Percentiles rank a stretch among this genome's conserved stretches.
Conservation (phyloP, 2,329 filamentous ascomycete species). For the Myriosclerotinia curreyana region DNA sequence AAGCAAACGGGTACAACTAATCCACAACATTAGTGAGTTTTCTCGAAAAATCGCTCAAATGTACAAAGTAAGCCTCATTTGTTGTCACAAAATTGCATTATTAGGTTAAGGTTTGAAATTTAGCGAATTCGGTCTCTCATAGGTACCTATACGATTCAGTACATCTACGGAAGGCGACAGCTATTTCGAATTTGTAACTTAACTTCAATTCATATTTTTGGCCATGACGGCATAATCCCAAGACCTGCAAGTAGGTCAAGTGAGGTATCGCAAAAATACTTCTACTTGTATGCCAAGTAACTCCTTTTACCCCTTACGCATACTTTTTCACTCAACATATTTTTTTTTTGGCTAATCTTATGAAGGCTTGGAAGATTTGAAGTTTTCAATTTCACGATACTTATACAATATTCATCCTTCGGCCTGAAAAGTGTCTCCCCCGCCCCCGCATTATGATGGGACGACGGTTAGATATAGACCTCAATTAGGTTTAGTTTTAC, state of each 20-base stretch:
- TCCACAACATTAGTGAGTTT: conserved; percentile 12
- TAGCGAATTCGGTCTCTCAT: not conserved
- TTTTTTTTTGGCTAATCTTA: not conserved
- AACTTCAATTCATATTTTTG: not conserved
- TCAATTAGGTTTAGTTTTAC: not conserved
- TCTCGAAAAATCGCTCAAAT: conserved; percentile 18
- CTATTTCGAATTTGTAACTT: not conserved
- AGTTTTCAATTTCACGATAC: not conserved
- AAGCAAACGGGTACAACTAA: conserved; percentile 7
- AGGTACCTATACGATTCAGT: not conserved
- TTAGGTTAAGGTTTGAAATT: conserved; percentile 1
- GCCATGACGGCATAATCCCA: conserved; percentile 4
- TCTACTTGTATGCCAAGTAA: not conserved
- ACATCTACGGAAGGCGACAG: not conserved
- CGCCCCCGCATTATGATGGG: conserved; percentile 1
- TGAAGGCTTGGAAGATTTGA: not conserved
- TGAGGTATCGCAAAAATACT: not conserved
- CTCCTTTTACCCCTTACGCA: not conserved
- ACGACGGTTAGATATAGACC: not conserved
- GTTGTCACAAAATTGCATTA: conserved; percentile 14
- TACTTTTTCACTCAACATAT: not conserved
- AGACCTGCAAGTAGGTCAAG: not conserved
- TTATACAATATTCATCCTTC: not conserved
- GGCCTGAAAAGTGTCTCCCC: not conserved
- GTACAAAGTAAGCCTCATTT: conserved; percentile 12